Conservation (phyloP, 1,139 yeast species). For the Lipomyces yarrowii region DNA sequence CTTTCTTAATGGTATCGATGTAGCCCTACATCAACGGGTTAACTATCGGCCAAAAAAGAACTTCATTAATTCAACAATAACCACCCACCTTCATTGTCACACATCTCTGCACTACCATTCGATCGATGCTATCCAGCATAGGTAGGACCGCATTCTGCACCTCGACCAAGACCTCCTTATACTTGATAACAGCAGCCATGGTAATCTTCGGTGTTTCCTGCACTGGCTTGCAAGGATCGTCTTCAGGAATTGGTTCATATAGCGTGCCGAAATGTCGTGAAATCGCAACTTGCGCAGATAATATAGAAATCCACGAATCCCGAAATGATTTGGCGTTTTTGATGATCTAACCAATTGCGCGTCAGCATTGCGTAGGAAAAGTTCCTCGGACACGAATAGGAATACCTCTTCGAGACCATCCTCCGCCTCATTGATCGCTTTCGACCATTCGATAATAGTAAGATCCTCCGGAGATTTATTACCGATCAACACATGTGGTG, state of each 20-base stretch:
- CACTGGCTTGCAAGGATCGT: conserved; percentile 37
- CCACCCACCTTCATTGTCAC: conserved; percentile 43
- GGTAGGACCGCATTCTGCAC: conserved; percentile 37
- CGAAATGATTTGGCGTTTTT: conserved; percentile 24
- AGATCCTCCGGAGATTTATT: conserved; percentile 51
- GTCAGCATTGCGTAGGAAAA: conserved; percentile 35
- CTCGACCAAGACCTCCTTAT: conserved; percentile 35
- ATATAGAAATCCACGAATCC: conserved; percentile 47
- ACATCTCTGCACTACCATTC: conserved; percentile 38
- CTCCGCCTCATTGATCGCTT: conserved; percentile 51
- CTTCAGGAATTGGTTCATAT: conserved; percentile 48
- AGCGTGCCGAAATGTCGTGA: conserved; percentile 33
- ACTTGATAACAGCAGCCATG: conserved; percentile 39
- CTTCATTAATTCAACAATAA: neutral
- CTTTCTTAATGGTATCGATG: conserved; percentile 49
- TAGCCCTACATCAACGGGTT: conserved; percentile 28
- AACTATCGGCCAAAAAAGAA: neutral
- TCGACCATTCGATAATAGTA: conserved; percentile 51
- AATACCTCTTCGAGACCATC: conserved; percentile 50
- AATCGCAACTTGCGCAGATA: conserved; percentile 45
- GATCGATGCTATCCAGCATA: conserved; percentile 37
- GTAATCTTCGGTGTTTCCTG: conserved; percentile 50
- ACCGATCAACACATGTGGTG: conserved; percentile 45
- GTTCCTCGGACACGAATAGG: conserved; percentile 32
- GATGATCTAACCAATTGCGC: conserved; percentile 9